A percentile compares a stretch with the other conserved stretches of the same genome.
phyloP scores from a whole-genome alignment of 345 rosid genomes.

The Eucalyptus cloeziana region DNA sequence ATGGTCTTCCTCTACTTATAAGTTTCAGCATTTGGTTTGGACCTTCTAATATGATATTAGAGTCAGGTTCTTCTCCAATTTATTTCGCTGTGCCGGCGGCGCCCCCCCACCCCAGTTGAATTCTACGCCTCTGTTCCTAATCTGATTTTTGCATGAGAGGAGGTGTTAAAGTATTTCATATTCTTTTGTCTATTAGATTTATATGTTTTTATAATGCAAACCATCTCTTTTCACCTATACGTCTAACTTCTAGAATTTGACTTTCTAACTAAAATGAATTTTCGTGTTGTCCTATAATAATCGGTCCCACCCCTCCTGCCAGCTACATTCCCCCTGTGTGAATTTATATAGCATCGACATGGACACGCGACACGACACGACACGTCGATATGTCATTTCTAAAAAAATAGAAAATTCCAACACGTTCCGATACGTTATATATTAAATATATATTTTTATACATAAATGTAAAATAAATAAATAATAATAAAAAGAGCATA shows the following conservation, averaged over 20 bases:
- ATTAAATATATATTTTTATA: no score
- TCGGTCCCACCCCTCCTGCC: background rate
- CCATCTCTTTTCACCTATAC: background rate
- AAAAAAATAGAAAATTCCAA: no score
- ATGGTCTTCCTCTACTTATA: background rate
- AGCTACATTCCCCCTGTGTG: no score
- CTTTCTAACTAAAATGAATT: background rate
- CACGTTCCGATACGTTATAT: no score
- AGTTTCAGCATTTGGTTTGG: background rate
- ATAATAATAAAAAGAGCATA: no score
- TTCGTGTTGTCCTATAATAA: background rate
- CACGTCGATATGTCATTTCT: no score
- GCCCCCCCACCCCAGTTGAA: fast-evolving
- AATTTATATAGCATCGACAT: no score
- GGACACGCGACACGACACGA: no score
- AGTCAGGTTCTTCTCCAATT: background rate
- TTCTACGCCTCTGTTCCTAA: background rate
- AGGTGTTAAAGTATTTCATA: background rate
- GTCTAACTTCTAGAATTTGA: background rate
- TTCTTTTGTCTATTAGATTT: background rate
- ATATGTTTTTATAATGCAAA: background rate
- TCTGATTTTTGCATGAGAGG: background rate
- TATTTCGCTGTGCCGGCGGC: no score
- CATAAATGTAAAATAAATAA: no score
- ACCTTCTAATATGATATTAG: background rate